These are phyloP conservation scores for Brassica hybrid DNA, from an alignment of 441 rosid species.

Conservation along the genomic window DNA sequence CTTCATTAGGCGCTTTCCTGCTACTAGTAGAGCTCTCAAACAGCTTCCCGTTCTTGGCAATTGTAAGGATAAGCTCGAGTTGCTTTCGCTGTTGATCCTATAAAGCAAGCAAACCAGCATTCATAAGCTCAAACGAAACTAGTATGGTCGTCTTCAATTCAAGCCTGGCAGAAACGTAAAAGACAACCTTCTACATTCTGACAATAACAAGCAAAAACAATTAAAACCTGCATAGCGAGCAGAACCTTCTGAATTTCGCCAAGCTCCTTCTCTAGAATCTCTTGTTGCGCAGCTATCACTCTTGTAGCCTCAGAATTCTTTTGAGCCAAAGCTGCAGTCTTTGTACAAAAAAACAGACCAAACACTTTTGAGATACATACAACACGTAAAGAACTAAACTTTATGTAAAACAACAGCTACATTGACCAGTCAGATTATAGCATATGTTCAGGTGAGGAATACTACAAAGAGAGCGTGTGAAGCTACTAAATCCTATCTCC, in stretches of 20 bases:
- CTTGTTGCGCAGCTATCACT: conserved; percentile 78
- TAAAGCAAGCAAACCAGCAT: conserved; percentile 35
- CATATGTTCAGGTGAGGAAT: no score
- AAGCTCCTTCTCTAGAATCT: conserved; percentile 85
- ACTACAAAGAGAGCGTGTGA: no score
- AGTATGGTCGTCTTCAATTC: neutral
- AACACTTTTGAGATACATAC: conserved; percentile 6
- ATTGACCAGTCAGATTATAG: no score
- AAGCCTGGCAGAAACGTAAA: neutral
- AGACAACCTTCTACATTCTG: neutral
- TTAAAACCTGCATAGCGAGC: conserved; percentile 95
- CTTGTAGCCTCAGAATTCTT: conserved; percentile 93
- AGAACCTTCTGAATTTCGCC: conserved; percentile 87
- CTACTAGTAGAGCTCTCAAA: conserved; percentile 50
- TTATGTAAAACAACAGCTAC: conserved; percentile 2
- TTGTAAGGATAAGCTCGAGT: conserved; percentile 80
- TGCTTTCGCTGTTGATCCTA: conserved; percentile 95
- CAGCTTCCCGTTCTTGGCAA: conserved; percentile 68
- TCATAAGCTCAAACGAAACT: conserved; percentile 20
- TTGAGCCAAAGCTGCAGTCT: conserved; percentile 94
- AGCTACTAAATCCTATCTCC: neutral
- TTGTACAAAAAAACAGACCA: conserved; percentile 32
- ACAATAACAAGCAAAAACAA: neutral
- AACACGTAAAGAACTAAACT: conserved; percentile 1
- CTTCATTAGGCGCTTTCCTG: conserved; percentile 41